Percentiles rank a stretch among this genome's conserved stretches.
phyloP scores from a whole-genome alignment of 2,329 filamentous ascomycete genomes.

The Aureobasidium sp. region DNA sequence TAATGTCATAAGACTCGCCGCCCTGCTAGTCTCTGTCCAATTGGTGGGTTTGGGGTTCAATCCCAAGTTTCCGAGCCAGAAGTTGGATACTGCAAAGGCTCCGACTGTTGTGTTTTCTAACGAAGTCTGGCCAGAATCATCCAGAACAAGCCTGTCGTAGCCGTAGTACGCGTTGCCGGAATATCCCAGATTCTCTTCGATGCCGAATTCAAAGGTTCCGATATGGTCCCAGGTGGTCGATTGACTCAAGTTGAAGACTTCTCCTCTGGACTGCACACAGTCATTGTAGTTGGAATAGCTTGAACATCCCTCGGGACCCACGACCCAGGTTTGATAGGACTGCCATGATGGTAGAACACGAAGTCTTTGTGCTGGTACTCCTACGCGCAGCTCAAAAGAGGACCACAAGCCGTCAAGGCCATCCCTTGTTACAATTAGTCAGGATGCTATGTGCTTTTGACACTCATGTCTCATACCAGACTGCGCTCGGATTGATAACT shows the following conservation, averaged over 20 bases:
- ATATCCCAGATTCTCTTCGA: conserved; percentile 50
- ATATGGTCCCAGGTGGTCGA: conserved; percentile 55
- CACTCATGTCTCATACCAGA: conserved; percentile 17
- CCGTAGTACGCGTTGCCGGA: conserved; percentile 60
- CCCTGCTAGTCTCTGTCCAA: conserved; percentile 43
- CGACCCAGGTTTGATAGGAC: conserved; percentile 64
- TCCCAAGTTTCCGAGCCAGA: conserved; percentile 43
- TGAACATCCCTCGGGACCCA: conserved; percentile 52
- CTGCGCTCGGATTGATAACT: conserved; percentile 25
- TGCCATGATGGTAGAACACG: conserved; percentile 59
- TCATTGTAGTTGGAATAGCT: conserved; percentile 26
- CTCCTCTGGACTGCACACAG: conserved; percentile 53
- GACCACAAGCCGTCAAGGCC: conserved; percentile 68
- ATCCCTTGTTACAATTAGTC: conserved; percentile 39
- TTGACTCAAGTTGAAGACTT: conserved; percentile 46
- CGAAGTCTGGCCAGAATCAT: conserved; percentile 32
- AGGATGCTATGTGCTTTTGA: not conserved
- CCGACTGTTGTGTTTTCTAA: conserved; percentile 38
- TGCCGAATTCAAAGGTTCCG: conserved; percentile 54
- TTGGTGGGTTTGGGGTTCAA: conserved; percentile 45
- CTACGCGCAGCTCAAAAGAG: conserved; percentile 55
- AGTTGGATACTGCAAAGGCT: conserved; percentile 34
- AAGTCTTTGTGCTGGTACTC: conserved; percentile 46
- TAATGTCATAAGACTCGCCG: conserved; percentile 43
- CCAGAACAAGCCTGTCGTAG: conserved; percentile 42